Percentiles rank a stretch among this genome's conserved stretches.
phyloP scores from a whole-genome alignment of 768 basidiomycete genomes.

The Lentinula aciculospora region DNA sequence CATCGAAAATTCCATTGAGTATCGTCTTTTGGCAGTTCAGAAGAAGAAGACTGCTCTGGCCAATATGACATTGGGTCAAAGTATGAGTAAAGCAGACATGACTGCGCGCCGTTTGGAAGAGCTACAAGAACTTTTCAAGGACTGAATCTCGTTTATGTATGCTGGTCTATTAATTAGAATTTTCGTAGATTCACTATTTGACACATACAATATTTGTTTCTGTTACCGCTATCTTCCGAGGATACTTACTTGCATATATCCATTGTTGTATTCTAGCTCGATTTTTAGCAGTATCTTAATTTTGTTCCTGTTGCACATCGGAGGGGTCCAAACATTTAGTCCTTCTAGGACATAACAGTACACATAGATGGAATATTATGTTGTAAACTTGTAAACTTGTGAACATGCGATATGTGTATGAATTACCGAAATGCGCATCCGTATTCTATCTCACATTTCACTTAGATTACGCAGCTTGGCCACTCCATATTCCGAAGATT shows the following conservation, averaged over 20 bases:
- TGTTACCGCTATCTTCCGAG: not conserved
- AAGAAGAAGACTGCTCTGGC: slow-evolving; percentile 92
- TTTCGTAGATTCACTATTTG: not conserved
- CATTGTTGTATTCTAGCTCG: slow-evolving; percentile 1
- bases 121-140: slow-evolving; percentile 68
- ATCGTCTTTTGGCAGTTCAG: slow-evolving; percentile 88
- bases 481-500: too few relatives aligned
- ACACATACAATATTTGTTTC: not conserved
- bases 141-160: slow-evolving; percentile 5
- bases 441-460: too few relatives aligned
- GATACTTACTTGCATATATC: not conserved
- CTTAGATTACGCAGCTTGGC: slow-evolving; percentile 1
- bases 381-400: too few relatives aligned
- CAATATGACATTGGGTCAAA: slow-evolving; percentile 87
- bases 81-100: slow-evolving; percentile 83
- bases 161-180: not conserved
- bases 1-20: slow-evolving; percentile 93
- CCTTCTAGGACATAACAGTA: too few relatives aligned
- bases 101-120: slow-evolving; percentile 86
- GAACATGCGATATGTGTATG: too few relatives aligned
- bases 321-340: too few relatives aligned
- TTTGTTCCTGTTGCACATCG: too few relatives aligned
- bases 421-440: too few relatives aligned
- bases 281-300: not conserved
- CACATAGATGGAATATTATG: too few relatives aligned